Evolutionary conservation across 768 basidiomycete species (phyloP).

Genomic region (Lactarius pseudohatsudake): DNA sequence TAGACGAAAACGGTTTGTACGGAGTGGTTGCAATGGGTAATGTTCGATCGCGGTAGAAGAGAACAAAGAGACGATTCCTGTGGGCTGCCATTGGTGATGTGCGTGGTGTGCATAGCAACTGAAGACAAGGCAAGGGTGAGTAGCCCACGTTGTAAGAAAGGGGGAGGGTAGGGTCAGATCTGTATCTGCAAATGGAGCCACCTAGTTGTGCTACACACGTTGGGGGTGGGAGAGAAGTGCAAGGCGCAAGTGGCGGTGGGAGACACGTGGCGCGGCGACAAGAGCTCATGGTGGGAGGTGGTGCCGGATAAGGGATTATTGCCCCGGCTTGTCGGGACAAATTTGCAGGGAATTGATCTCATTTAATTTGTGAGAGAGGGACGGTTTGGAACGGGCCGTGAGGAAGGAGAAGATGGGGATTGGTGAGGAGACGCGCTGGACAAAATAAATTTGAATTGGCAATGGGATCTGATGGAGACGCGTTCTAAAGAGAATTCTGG

Average conservation of each 20-base stretch:
- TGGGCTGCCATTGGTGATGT: background rate
- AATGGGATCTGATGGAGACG: slow-evolving; percentile 29
- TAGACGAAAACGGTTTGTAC: slow-evolving; percentile 15
- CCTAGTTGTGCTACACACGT: slow-evolving; percentile 12
- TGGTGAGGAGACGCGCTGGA: slow-evolving; percentile 23
- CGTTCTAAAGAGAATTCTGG: slow-evolving; percentile 27
- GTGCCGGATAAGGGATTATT: slow-evolving; percentile 23
- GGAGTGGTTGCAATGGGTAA: slow-evolving; percentile 20
- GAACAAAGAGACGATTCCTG: slow-evolving; percentile 1
- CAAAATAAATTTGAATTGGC: slow-evolving; percentile 30
- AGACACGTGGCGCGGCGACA: slow-evolving; percentile 28
- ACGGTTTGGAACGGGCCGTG: slow-evolving; percentile 24
- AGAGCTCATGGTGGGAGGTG: slow-evolving; percentile 14
- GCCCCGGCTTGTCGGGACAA: slow-evolving; percentile 22
- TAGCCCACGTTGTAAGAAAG: slow-evolving; percentile 15
- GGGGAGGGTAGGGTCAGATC: slow-evolving; percentile 1
- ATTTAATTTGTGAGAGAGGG: slow-evolving; percentile 25
- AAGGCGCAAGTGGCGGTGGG: slow-evolving; percentile 13
- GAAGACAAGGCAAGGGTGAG: slow-evolving; percentile 6
- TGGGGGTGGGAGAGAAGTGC: slow-evolving; percentile 10
- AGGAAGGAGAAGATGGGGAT: slow-evolving; percentile 30
- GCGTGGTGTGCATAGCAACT: slow-evolving; percentile 16
- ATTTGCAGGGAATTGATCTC: slow-evolving; percentile 22
- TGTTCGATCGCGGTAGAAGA: slow-evolving; percentile 11
- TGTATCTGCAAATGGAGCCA: background rate